Conservation (phyloP, 2,329 filamentous ascomycete genomes). For the Zasmidium angulare region DNA sequence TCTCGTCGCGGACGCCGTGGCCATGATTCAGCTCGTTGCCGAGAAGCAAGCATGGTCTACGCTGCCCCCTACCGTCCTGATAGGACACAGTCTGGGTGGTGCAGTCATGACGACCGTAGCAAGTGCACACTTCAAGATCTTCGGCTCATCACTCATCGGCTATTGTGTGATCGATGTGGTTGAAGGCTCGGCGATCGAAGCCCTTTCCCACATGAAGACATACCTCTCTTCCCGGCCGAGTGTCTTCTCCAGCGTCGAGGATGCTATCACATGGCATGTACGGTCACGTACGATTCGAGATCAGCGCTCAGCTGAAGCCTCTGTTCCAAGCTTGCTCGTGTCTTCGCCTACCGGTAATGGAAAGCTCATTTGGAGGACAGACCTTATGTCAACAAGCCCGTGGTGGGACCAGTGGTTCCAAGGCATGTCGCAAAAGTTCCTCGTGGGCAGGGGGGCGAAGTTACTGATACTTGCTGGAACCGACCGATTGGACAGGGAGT, state of each 20-base stretch:
- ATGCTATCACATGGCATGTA: conserved; percentile 91
- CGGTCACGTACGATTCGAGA: conserved; percentile 85
- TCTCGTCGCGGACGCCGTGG: conserved; percentile 69
- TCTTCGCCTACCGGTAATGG: conserved; percentile 33
- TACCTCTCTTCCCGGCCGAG: conserved; percentile 81
- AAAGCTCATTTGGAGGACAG: conserved; percentile 79
- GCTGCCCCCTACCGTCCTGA: conserved; percentile 73
- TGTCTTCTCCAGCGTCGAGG: conserved; percentile 72
- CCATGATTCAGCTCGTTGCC: conserved; percentile 67
- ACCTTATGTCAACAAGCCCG: conserved; percentile 76
- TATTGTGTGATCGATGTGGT: conserved; percentile 94
- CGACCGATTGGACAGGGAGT: conserved; percentile 82
- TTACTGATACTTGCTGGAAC: conserved; percentile 82
- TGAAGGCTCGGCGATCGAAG: conserved; percentile 91
- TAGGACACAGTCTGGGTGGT: conserved; percentile 91
- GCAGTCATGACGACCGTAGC: conserved; percentile 83
- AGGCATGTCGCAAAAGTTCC: conserved; percentile 84
- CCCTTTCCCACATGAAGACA: conserved; percentile 87
- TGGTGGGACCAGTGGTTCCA: conserved; percentile 96
- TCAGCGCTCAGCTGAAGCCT: conserved; percentile 76
- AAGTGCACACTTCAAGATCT: conserved; percentile 48
- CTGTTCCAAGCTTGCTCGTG: conserved; percentile 76
- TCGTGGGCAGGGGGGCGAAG: conserved; percentile 78
- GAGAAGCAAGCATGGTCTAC: conserved; percentile 68
- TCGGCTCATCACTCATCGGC: conserved; percentile 71